These are phyloP conservation scores for Lactarius akahatsu DNA, from an alignment of 768 basidiomycete genomes.

Conservation along the genomic window DNA sequence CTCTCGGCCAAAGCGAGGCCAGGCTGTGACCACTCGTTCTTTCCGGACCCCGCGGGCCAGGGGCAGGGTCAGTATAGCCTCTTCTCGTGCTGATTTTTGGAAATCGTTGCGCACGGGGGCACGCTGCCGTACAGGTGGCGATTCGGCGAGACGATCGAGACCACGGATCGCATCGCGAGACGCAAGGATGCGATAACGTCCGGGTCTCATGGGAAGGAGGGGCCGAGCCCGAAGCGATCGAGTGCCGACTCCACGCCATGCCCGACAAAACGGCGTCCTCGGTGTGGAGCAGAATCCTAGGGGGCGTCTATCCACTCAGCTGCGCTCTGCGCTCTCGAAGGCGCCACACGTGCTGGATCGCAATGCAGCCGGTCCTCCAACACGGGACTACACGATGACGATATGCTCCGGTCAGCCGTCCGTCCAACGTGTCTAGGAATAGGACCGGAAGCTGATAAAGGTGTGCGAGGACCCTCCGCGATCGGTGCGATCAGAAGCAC, in stretches of 20 bases:
- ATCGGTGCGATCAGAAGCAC: conserved; percentile 9
- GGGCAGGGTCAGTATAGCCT: not conserved
- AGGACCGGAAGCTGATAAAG: not conserved
- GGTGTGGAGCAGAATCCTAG: not conserved
- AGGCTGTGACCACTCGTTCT: too few relatives aligned
- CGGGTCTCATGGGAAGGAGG: not conserved
- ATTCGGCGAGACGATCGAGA: not conserved
- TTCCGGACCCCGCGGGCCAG: not conserved
- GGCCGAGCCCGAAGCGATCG: not conserved
- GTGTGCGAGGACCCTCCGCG: not conserved
- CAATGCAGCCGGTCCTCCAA: not conserved
- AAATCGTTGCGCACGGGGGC: not conserved
- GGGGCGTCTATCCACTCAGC: not conserved
- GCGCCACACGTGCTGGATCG: not conserved
- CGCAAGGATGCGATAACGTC: not conserved
- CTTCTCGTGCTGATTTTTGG: not conserved
- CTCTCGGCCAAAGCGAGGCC: too few relatives aligned
- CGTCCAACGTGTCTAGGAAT: not conserved
- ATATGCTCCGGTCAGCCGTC: not conserved
- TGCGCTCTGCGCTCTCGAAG: not conserved
- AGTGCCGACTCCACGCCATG: not conserved
- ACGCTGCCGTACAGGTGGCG: not conserved
- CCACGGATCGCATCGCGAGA: not conserved
- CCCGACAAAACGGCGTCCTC: not conserved
- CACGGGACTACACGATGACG: not conserved